phyloP scores from a whole-genome alignment of 176 grass and related monocot genomes.

The Cocos nucifera region DNA sequence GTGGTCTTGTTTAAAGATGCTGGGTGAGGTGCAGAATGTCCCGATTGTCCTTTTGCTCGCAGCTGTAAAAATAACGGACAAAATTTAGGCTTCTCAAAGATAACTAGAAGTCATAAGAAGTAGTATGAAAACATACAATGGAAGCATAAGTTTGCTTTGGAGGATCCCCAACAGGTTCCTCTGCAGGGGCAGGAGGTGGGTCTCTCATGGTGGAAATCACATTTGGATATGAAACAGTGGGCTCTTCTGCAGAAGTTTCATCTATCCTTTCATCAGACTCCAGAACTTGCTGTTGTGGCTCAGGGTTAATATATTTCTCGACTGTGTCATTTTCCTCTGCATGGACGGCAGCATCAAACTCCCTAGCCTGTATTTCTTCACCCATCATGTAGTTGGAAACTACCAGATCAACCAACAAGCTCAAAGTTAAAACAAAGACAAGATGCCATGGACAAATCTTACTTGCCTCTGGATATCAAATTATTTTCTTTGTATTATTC shows the following conservation, averaged over 20 bases:
- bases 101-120: too few relatives aligned
- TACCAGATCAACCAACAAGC: conserved; percentile 23
- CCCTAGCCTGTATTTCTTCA: conserved; percentile 47
- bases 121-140: conserved; percentile 40
- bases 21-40: conserved; percentile 22
- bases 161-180: conserved; percentile 58
- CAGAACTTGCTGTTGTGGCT: conserved; percentile 45
- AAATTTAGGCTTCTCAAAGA: too few relatives aligned
- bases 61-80: conserved; percentile 25
- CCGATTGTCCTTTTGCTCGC: conserved; percentile 33
- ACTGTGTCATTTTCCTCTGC: conserved; percentile 41
- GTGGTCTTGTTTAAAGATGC: conserved; percentile 28
- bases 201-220: conserved; percentile 26
- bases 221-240: conserved; percentile 37
- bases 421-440: not conserved
- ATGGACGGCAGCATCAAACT: conserved; percentile 25
- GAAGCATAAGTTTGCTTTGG: conserved; percentile 90
- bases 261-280: conserved; percentile 45
- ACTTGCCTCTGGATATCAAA: too few relatives aligned
- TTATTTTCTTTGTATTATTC: too few relatives aligned
- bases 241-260: conserved; percentile 48
- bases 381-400: conserved; percentile 36
- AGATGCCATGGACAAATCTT: too few relatives aligned
- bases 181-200: conserved; percentile 31
- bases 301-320: conserved; percentile 50